A percentile compares a stretch with the other conserved stretches of the same genome.
Evolutionary conservation across 345 rosid species (phyloP).

Genomic region (Brassica cretica): DNA sequence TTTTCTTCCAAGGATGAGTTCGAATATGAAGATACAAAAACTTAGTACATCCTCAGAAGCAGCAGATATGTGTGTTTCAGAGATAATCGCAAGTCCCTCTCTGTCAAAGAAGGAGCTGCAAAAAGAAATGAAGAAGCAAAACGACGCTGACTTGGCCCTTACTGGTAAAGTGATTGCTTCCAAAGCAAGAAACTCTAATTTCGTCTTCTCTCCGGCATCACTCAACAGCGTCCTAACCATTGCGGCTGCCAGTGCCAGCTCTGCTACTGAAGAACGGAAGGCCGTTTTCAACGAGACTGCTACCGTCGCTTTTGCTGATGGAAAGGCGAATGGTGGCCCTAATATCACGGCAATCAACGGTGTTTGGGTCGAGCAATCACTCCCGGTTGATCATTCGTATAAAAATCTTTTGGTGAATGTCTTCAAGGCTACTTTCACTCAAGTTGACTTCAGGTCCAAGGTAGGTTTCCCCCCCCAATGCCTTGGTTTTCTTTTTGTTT

Average conservation of each 20-base stretch:
- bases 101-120: not conserved
- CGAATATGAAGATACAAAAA: not conserved
- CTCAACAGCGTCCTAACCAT: not conserved
- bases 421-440: not conserved
- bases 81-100: not conserved
- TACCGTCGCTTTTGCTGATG: not conserved
- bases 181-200: not conserved
- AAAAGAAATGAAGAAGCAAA: conserved; percentile 13
- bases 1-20: not conserved
- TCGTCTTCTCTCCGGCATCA: not conserved
- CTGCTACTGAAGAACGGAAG: not conserved
- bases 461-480: not conserved
- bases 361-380: conserved; percentile 11
- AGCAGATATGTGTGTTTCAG: too few relatives aligned
- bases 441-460: not conserved
- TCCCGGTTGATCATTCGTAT: not conserved
- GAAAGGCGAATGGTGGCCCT: not conserved
- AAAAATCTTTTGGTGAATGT: not conserved
- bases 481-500: not conserved
- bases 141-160: conserved; percentile 6
- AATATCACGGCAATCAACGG: not conserved
- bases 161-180: not conserved
- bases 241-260: not conserved
- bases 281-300: not conserved
- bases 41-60: not conserved